Base-by-base conservation (phyloP, 2,329 filamentous ascomycete species). In the Chlorencoelia australis region DNA sequence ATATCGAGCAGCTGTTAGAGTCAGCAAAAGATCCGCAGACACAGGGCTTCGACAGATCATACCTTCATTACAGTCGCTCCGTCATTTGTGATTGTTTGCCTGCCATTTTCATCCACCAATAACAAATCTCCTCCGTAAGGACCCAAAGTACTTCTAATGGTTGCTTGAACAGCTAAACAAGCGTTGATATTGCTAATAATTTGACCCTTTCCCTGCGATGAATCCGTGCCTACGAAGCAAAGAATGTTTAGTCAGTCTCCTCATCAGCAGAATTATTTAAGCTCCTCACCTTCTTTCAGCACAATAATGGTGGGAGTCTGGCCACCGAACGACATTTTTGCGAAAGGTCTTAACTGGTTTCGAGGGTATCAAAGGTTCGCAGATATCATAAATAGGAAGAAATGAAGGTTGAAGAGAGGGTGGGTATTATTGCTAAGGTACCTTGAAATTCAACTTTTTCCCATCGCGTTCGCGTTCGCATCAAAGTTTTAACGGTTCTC, bases 51-150 rank as follows among this genome's bases (percentile, higher is more conserved):
- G 25, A 11, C 18, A 24, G 11, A 6, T 38, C 63, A 51, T 61
- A 86, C 84, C 79, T 95, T 96, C 91, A 98, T 98, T 44, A 96
- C 91, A 33, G 91, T 98, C 32, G 91, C 91, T 58, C 91, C 91
- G 67, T 98, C 91, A 65, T 98, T 98, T 53, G 91, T 98, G 59
- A 98, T 96, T 37, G 91, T 98, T 67, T 95, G 87, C 62, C 68
- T 80, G 61, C 91, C 91, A 70, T 95, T 95, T 62, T 79, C 80
- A 64, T 96, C 91, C 39, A 96, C 89, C 66, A 98, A 80, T 60
- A 98, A 72, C 59, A 96, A 67, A 66, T 98, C 91, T 56, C 91
- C 91, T 59, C 91, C 91, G 65, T 96, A 98, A 21, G 91, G 91
- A 26, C 91, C 91, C 22, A 98, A 73, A 14, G 91, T 98, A 55